phyloP scores from a whole-genome alignment of 805 yeast species.

The Isabelozyma heimii region DNA sequence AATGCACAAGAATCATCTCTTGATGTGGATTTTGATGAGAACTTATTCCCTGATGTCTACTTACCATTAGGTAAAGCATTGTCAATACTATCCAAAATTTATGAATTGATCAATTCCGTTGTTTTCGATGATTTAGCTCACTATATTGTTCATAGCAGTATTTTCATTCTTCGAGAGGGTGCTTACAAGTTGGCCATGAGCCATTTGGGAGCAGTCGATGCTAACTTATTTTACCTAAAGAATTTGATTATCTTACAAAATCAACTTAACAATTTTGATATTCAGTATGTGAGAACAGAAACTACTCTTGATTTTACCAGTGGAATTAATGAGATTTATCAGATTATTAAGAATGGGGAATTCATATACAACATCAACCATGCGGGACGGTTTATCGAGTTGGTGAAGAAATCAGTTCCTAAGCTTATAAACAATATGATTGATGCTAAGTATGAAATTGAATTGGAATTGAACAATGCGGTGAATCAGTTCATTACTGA shows the following conservation, averaged over 20 bases:
- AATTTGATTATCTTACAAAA: slow-evolving; percentile 69
- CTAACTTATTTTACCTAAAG: slow-evolving; percentile 65
- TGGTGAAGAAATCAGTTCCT: slow-evolving; percentile 72
- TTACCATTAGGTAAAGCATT: slow-evolving; percentile 72
- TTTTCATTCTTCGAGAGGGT: slow-evolving; percentile 57
- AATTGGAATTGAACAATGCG: slow-evolving; percentile 65
- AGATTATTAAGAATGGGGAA: slow-evolving; percentile 36
- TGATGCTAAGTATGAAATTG: slow-evolving; percentile 72
- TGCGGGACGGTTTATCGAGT: slow-evolving; percentile 38
- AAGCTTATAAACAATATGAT: slow-evolving; percentile 77
- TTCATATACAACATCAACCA: slow-evolving; percentile 39
- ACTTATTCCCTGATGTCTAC: slow-evolving; percentile 50
- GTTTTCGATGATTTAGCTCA: slow-evolving; percentile 91
- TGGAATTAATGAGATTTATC: slow-evolving; percentile 55
- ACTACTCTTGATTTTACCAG: slow-evolving; percentile 72
- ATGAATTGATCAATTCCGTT: slow-evolving; percentile 71
- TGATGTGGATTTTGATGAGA: slow-evolving; percentile 34
- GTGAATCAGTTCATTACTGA: slow-evolving; percentile 68
- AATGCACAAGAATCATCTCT: slow-evolving; percentile 9
- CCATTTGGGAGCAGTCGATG: slow-evolving; percentile 52
- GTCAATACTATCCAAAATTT: slow-evolving; percentile 69
- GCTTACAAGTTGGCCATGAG: slow-evolving; percentile 41
- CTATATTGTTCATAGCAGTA: slow-evolving; percentile 75
- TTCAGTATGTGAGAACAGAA: slow-evolving; percentile 70
- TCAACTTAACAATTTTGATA: slow-evolving; percentile 73